phyloP scores from a whole-genome alignment of 1,284 basidiomycete genomes.

The Apiotrichum gamsii region DNA sequence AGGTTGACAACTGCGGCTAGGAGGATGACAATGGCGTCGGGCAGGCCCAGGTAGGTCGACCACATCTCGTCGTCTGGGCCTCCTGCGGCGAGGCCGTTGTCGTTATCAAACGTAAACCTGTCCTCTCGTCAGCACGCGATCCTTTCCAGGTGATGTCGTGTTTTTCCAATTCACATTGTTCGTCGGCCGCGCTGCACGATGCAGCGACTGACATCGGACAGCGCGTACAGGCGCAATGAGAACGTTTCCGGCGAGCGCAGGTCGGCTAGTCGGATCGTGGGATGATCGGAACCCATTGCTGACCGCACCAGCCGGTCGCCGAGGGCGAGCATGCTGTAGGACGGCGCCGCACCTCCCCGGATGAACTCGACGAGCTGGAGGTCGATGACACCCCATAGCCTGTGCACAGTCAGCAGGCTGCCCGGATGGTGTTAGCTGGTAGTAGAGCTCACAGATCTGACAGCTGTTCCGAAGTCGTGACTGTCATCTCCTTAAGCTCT shows the following conservation, averaged over 20 bases:
- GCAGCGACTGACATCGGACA: slow-evolving; percentile 27
- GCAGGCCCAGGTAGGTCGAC: slow-evolving; percentile 31
- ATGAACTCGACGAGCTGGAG: slow-evolving; percentile 29
- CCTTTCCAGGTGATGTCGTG: too few species aligned
- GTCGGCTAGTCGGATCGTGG: slow-evolving; percentile 15
- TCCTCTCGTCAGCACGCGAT: too few species aligned
- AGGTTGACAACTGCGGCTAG: slow-evolving; percentile 30
- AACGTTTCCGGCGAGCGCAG: slow-evolving; percentile 21
- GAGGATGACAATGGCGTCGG: slow-evolving; percentile 27
- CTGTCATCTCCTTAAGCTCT: slow-evolving; percentile 18
- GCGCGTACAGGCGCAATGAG: slow-evolving; percentile 23
- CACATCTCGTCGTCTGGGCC: slow-evolving; percentile 22
- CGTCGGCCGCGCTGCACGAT: slow-evolving; percentile 25
- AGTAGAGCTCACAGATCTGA: slow-evolving; percentile 22
- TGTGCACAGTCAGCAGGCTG: slow-evolving; percentile 8
- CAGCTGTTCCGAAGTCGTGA: slow-evolving; percentile 21
- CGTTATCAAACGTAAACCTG: slow-evolving; percentile 20
- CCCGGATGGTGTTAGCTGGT: not conserved
- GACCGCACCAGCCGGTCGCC: slow-evolving; percentile 24
- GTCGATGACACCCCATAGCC: slow-evolving; percentile 32
- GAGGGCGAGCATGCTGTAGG: slow-evolving; percentile 27
- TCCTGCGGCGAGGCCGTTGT: slow-evolving; percentile 3
- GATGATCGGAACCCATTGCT: slow-evolving; percentile 16
- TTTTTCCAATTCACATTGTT: too few species aligned
- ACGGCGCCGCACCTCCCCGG: slow-evolving; percentile 24